phyloP scores from a whole-genome alignment of 106 monocot genomes.

The Apostasia shenzhenica region DNA sequence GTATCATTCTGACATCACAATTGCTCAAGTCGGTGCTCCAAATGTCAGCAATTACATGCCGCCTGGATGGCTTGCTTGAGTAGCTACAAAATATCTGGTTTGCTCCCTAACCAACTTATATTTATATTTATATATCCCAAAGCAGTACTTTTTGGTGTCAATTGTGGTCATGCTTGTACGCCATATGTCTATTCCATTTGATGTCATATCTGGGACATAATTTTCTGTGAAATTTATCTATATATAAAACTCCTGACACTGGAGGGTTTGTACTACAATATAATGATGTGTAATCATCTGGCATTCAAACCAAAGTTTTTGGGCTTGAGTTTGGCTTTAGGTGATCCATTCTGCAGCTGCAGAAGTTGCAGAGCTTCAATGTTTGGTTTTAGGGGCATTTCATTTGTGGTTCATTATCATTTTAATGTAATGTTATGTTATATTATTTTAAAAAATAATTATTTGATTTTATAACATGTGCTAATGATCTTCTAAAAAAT shows the following conservation, averaged over 20 bases:
- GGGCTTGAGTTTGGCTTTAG: too few relatives aligned
- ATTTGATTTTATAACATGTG: too few relatives aligned
- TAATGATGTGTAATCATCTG: background rate
- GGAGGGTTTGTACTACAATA: background rate
- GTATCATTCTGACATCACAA: conserved; percentile 8
- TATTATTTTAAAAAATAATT: too few relatives aligned
- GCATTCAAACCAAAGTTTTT: too few relatives aligned
- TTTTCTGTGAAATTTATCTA: background rate
- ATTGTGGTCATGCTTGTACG: background rate
- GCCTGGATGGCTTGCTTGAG: conserved; percentile 1
- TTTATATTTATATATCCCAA: background rate
- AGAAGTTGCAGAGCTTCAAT: too few relatives aligned
- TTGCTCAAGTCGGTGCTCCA: background rate
- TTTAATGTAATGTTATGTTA: too few relatives aligned
- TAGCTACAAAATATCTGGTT: background rate
- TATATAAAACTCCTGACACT: conserved; percentile 1
- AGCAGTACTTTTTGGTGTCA: background rate
- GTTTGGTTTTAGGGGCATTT: too few relatives aligned
- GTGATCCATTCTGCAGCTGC: too few relatives aligned
- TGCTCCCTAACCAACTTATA: background rate
- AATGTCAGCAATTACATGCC: conserved; percentile 1
- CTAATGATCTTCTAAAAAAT: too few relatives aligned
- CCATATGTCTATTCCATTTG: conserved; percentile 1
- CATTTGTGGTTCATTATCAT: too few relatives aligned
- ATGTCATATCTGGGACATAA: background rate